Percentiles rank a stretch among this genome's conserved stretches.
Evolutionary conservation across 164 flowering plant species (phyloP).

Genomic region (Kingdonia uniflora): DNA sequence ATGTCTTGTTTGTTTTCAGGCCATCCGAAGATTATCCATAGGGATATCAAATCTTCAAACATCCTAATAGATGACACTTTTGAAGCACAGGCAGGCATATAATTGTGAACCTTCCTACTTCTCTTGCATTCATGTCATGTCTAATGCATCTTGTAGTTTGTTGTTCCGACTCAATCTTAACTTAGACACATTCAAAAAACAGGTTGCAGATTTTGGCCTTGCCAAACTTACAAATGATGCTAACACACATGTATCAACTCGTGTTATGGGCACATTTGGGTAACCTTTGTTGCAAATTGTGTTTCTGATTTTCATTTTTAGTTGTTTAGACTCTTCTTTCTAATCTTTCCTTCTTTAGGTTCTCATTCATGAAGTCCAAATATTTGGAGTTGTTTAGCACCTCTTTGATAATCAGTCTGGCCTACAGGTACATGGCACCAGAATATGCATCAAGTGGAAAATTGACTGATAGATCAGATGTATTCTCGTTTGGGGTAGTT

Average conservation of each 20-base stretch:
- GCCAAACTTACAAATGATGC: constrained; percentile 42
- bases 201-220: constrained; percentile 81
- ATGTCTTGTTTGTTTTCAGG: constrained; percentile 23
- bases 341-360: not conserved
- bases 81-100: constrained; percentile 54
- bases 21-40: constrained; percentile 69
- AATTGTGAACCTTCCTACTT: not conserved
- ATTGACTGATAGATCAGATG: constrained; percentile 70
- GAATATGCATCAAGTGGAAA: constrained; percentile 83
- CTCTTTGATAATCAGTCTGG: constrained; percentile 3
- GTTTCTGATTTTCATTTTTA: not conserved
- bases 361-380: not conserved
- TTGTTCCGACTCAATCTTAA: not conserved
- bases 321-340: not conserved
- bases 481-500: constrained; percentile 72
- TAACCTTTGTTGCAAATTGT: constrained; percentile 8
- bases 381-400: constrained; percentile 1
- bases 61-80: constrained; percentile 49
- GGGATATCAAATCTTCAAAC: constrained; percentile 77
- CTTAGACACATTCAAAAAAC: not conserved
- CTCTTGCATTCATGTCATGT: not conserved
- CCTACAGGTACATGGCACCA: constrained; percentile 67
- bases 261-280: constrained; percentile 85
- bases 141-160: not conserved
- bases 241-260: constrained; percentile 55